Conservation (phyloP, 345 rosid genomes). For the Laguncularia racemosa region DNA sequence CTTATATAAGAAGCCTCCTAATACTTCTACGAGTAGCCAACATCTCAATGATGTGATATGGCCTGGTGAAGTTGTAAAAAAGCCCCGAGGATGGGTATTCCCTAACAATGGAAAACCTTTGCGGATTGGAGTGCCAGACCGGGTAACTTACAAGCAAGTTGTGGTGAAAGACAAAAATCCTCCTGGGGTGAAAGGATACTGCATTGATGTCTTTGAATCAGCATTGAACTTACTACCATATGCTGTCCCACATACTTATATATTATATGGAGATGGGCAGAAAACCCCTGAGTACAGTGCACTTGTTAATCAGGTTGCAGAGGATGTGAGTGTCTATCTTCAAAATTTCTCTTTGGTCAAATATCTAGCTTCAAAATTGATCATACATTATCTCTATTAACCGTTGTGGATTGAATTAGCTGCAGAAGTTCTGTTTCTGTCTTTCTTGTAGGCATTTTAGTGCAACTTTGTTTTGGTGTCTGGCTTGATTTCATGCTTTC, state of each 20-base stretch:
- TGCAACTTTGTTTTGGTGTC: neutral
- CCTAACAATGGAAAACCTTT: slow-evolving; percentile 78
- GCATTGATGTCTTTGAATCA: slow-evolving; percentile 90
- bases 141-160: slow-evolving; percentile 53
- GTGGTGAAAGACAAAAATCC: slow-evolving; percentile 48
- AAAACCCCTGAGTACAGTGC: slow-evolving; percentile 54
- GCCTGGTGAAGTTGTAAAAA: slow-evolving; percentile 61
- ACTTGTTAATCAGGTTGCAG: slow-evolving; percentile 50
- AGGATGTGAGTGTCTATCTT: slow-evolving; percentile 45
- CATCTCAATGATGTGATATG: slow-evolving; percentile 55
- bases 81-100: slow-evolving; percentile 89
- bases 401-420: no score
- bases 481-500: slow-evolving; percentile 16
- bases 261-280: slow-evolving; percentile 57
- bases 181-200: slow-evolving; percentile 72
- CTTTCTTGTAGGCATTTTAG: neutral
- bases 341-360: neutral
- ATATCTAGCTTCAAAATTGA: neutral
- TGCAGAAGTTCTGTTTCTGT: no score
- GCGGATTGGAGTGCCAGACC: slow-evolving; percentile 69
- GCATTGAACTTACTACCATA: slow-evolving; percentile 78
- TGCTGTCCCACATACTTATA: slow-evolving; percentile 63
- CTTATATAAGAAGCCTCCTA: slow-evolving; percentile 46
- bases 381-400: no score
- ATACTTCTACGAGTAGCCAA: slow-evolving; percentile 37